Evolutionary conservation across 2,329 filamentous ascomycete genomes (phyloP), one percentile per base, ranked within the genome.

Genomic region (Diaporthe australafricana): DNA sequence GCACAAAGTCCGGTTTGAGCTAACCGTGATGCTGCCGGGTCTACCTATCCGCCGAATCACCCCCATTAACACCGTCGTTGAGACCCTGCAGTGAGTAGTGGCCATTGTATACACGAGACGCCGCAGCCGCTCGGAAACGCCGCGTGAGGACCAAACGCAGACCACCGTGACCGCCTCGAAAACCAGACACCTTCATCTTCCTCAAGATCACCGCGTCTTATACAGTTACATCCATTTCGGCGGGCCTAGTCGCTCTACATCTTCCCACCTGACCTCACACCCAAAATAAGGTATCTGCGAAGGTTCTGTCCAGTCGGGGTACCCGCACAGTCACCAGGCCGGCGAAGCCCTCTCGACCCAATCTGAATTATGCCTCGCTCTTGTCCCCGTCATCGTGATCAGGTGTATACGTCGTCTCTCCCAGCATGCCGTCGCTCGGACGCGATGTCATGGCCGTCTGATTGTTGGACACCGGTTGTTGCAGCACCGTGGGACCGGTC

Each of bases 371-470:
- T 62, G 66, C 40, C 70, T 56, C 72, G 62, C 55, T 27, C 62
- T 74, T 74, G 17, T 82, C 82, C 63, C 77, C 76, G 42, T 76
- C 78, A 69, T 90, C 87, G 69, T 90, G 84, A 53, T 94, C 92
- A 1, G 91, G 91, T 32, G 90, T 88, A 77, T 93, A 93, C 77
- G 85, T 92, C 42, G 91, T 94, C 81, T 92, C 91, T 27, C 91
- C 92, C 22, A 94, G 81, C 85, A 93, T 87, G 20, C 63, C 69
- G 20, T 84, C 82, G 6, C 85, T 83, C 1, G 86, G 84, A 70
- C 87, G 83, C 48, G 87, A 86, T 38, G 86, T 87, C 88, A 90
- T 91, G 45, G 87, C 85, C 25, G 87, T 89, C 80, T 87, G 89
- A 17, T 84, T 86, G 75, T 81, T 88, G 57, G 85, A 83, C 78